These are phyloP conservation scores for Cryptococcus amylolentus DNA, from an alignment of 1,284 basidiomycete genomes.

Conservation along the genomic window DNA sequence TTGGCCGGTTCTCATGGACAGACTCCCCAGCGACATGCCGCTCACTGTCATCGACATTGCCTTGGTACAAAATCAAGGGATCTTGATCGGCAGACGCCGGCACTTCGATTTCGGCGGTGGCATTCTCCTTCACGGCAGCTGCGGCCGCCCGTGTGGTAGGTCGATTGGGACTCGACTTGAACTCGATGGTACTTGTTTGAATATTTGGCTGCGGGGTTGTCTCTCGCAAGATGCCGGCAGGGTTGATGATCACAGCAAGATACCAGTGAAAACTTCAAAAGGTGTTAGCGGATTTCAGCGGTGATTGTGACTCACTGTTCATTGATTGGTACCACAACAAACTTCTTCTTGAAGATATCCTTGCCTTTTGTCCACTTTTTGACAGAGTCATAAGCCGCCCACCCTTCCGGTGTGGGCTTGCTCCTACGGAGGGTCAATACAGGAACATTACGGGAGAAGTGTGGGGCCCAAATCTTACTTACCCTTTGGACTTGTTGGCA, in stretches of 20 bases:
- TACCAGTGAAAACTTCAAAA: conserved; percentile 85
- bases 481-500: conserved; percentile 61
- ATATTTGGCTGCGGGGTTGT: background rate
- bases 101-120: background rate
- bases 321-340: conserved; percentile 92
- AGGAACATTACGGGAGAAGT: background rate
- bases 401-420: conserved; percentile 13
- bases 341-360: conserved; percentile 86
- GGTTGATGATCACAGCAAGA: conserved; percentile 86
- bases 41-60: no score
- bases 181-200: no score
- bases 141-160: background rate
- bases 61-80: no score
- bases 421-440: conserved; percentile 11
- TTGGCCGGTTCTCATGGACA: no score
- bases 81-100: no score
- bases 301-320: conserved; percentile 64
- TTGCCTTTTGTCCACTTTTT: conserved; percentile 85
- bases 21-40: no score
- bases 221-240: conserved; percentile 55
- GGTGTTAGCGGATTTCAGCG: no score
- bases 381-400: conserved; percentile 73
- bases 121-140: background rate
- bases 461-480: conserved; percentile 25
- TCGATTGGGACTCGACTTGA: no score